Percentiles rank a stretch among this genome's conserved stretches.
These are phyloP conservation scores for Cystobasidium tubakii DNA, from an alignment of 768 basidiomycete genomes.

Conservation along the genomic window DNA sequence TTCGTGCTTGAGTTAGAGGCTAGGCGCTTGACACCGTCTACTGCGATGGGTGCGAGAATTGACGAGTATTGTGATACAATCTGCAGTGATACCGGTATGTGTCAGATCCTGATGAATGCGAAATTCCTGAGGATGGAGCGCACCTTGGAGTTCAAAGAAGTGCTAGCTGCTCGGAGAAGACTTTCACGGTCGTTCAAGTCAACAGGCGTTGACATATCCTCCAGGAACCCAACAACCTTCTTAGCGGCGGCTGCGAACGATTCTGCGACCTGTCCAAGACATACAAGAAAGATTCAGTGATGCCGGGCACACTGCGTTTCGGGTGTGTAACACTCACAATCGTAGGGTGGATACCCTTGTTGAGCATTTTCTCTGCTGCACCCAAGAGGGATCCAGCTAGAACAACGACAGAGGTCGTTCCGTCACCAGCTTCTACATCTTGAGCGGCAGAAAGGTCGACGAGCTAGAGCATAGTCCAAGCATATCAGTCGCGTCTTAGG, in stretches of 20 bases:
- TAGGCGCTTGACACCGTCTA: constrained; percentile 87
- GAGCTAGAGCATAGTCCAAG: constrained; percentile 56
- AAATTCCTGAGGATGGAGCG: background rate
- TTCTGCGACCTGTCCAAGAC: constrained; percentile 68
- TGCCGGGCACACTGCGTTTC: background rate
- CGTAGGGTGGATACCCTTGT: constrained; percentile 89
- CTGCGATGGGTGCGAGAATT: constrained; percentile 95
- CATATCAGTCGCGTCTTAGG: background rate
- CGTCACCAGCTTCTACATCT: constrained; percentile 97
- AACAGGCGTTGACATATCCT: constrained; percentile 84
- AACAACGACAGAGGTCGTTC: constrained; percentile 94
- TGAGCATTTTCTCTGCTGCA: constrained; percentile 92
- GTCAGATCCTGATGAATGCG: background rate
- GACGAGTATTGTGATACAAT: constrained; percentile 99
- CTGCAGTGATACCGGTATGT: constrained; percentile 51
- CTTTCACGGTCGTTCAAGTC: constrained; percentile 79
- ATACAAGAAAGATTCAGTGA: background rate
- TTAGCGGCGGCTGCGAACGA: constrained; percentile 84
- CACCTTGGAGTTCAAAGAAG: constrained; percentile 92
- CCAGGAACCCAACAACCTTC: constrained; percentile 88
- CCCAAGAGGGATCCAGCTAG: constrained; percentile 85
- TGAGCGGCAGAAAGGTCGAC: constrained; percentile 97
- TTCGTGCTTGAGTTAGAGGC: constrained; percentile 61
- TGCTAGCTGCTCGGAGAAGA: constrained; percentile 85
- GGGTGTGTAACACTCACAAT: constrained; percentile 50